phyloP scores from a whole-genome alignment of 1,284 basidiomycete genomes.

The Trametes polyzona region DNA sequence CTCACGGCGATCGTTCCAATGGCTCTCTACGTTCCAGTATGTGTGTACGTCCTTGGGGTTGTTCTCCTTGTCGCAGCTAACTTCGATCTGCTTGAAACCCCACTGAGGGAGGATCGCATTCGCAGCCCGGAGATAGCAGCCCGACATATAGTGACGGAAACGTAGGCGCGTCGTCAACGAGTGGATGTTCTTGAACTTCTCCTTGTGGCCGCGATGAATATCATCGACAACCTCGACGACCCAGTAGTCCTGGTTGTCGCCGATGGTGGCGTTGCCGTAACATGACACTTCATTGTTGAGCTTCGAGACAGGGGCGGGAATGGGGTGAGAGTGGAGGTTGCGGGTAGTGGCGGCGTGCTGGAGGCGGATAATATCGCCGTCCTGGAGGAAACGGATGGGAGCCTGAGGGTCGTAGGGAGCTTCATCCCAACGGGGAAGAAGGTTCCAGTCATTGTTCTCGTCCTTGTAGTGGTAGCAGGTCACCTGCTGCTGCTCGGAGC shows the following conservation, averaged over 20 bases:
- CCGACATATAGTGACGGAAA: constrained; percentile 77
- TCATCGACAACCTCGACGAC: constrained; percentile 95
- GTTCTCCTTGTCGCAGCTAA: constrained; percentile 91
- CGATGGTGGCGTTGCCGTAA: constrained; percentile 88
- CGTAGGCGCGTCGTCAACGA: constrained; percentile 90
- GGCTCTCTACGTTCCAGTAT: constrained; percentile 98
- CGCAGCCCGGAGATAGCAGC: constrained; percentile 91
- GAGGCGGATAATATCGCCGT: constrained; percentile 84
- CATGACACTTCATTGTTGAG: constrained; percentile 91
- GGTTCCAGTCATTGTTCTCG: constrained; percentile 91
- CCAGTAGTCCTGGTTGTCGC: constrained; percentile 93
- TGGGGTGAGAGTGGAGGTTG: constrained; percentile 92
- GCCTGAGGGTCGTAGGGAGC: constrained; percentile 65
- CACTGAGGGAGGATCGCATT: constrained; percentile 93
- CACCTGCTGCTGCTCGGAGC: constrained; percentile 95
- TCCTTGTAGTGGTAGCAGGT: constrained; percentile 99
- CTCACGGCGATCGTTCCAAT: constrained; percentile 92
- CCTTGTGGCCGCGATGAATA: constrained; percentile 64
- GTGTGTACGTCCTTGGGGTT: constrained; percentile 85
- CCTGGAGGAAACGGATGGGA: constrained; percentile 72
- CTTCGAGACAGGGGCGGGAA: constrained; percentile 90
- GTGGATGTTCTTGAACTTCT: constrained; percentile 74
- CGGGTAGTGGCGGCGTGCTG: constrained; percentile 82
- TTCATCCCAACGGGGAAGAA: constrained; percentile 85
- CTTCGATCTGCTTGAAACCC: constrained; percentile 99